Percentiles rank a stretch among this genome's conserved stretches.
These are phyloP conservation scores for Entomortierella beljakovae DNA, from an alignment of 192 early-diverging fungal species.

Conservation along the genomic window DNA sequence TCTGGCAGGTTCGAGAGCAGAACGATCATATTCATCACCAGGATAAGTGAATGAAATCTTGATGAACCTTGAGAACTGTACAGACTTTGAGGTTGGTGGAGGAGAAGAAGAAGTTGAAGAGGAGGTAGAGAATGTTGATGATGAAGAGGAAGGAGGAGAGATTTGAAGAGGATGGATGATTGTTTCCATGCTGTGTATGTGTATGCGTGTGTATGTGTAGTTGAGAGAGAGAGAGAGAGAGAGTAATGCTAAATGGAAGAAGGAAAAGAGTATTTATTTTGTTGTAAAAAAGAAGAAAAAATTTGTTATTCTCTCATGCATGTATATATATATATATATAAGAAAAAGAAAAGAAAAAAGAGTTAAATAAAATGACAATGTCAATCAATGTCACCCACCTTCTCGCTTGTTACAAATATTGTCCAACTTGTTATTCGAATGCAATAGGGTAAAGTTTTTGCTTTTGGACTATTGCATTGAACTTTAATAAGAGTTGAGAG, in stretches of 20 bases:
- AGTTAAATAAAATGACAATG: background rate
- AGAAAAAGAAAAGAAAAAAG: background rate
- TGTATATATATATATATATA: background rate
- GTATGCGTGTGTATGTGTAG: background rate
- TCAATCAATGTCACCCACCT: too few species aligned
- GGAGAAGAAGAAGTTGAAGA: constrained; percentile 4
- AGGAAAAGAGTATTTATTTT: background rate
- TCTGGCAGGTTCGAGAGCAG: constrained; percentile 51
- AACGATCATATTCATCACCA: constrained; percentile 57
- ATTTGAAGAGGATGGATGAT: constrained; percentile 1
- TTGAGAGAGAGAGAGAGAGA: background rate
- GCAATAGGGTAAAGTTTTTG: background rate
- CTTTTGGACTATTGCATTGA: background rate
- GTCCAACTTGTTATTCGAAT: background rate
- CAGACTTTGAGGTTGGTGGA: constrained; percentile 33
- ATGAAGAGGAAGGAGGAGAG: constrained; percentile 3
- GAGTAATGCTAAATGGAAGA: background rate
- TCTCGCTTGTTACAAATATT: background rate
- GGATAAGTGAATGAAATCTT: constrained; percentile 56
- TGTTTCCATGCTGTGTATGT: background rate
- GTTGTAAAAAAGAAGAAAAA: background rate
- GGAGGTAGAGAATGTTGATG: constrained; percentile 1
- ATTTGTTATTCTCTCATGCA: background rate
- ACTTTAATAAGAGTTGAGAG: constrained; percentile 5
- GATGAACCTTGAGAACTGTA: constrained; percentile 56